Conservation (phyloP, 164 flowering plant species). For the Paratinospora sagittata region DNA sequence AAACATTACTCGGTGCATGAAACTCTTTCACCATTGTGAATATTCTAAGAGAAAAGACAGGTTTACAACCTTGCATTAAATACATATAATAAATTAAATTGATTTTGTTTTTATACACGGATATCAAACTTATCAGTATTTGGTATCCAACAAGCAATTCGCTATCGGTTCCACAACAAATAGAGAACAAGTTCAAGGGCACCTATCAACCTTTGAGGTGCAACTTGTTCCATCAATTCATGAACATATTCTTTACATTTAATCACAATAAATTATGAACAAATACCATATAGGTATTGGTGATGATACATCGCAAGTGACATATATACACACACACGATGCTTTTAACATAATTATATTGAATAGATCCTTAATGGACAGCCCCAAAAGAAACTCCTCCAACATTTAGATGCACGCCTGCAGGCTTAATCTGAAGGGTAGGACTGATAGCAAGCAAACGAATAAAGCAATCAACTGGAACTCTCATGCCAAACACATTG, state of each 20-base stretch:
- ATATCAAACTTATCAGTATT: no score
- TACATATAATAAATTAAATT: no score
- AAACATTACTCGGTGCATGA: no score
- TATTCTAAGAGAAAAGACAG: no score
- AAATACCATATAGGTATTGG: not conserved
- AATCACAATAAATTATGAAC: not conserved
- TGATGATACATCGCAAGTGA: not conserved
- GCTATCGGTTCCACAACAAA: no score
- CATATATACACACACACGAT: not conserved
- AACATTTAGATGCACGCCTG: conserved; percentile 28
- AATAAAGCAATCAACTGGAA: conserved; percentile 65
- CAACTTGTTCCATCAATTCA: no score
- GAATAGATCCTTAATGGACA: conserved; percentile 14
- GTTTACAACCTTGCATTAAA: no score
- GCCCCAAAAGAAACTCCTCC: conserved; percentile 28
- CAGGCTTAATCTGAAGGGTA: conserved; percentile 66
- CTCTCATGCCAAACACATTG: conserved; percentile 81
- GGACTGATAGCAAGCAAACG: conserved; percentile 65
- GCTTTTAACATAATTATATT: not conserved
- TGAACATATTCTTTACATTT: not conserved
- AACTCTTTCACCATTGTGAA: no score
- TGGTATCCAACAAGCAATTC: no score
- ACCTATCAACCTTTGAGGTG: no score
- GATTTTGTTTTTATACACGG: no score
- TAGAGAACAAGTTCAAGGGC: no score